A percentile compares a stretch with the other conserved stretches of the same genome.
Evolutionary conservation across 345 rosid species (phyloP).

Genomic region (Eutrema japonicum): DNA sequence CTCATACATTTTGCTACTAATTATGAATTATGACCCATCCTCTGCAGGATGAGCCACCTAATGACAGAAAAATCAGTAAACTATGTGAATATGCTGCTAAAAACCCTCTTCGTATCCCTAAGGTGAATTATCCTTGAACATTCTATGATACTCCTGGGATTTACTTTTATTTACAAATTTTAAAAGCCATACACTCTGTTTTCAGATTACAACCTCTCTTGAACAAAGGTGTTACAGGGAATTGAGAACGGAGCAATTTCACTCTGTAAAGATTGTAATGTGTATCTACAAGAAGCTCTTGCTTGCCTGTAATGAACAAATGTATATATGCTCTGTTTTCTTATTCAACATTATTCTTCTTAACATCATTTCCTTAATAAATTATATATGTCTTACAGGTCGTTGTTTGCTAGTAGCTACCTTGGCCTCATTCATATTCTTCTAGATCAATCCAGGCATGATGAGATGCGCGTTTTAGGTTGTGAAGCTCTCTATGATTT

Average conservation of each 20-base stretch:
- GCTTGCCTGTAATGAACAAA: conserved; percentile 68
- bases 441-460: conserved; percentile 64
- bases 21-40: background rate
- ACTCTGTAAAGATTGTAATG: conserved; percentile 61
- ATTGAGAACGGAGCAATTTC: conserved; percentile 67
- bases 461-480: conserved; percentile 61
- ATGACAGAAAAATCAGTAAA: conserved; percentile 56
- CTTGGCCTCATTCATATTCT: conserved; percentile 69
- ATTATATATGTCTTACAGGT: conserved; percentile 51
- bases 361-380: background rate
- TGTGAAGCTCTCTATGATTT: conserved; percentile 73
- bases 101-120: conserved; percentile 77
- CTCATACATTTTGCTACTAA: background rate
- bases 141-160: background rate
- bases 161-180: background rate
- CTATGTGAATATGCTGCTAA: conserved; percentile 69
- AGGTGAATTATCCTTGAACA: conserved; percentile 39
- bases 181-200: conserved; percentile 16
- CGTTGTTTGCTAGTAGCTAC: conserved; percentile 78
- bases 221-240: conserved; percentile 85
- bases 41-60: conserved; percentile 52
- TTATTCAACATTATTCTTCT: background rate
- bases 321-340: conserved; percentile 45
- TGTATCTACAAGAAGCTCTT: conserved; percentile 68
- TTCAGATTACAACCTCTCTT: conserved; percentile 70